Percentiles rank a stretch among this genome's conserved stretches.
Conservation (phyloP, 768 basidiomycete species). For the Hericium erinaceus region DNA sequence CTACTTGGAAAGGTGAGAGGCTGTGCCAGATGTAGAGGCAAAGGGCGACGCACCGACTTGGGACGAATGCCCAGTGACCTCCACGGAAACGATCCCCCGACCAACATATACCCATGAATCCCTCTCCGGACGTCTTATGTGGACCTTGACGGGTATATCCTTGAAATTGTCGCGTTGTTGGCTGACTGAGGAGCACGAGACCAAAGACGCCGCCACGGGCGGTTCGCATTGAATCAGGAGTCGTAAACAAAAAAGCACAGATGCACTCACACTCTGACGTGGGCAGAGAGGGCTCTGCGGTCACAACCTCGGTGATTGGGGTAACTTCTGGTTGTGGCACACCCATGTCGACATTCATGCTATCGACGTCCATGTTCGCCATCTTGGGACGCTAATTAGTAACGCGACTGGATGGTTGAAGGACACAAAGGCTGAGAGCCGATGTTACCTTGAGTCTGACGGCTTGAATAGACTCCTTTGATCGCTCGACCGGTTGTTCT, state of each 20-base stretch:
- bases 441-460: no score
- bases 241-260: neutral
- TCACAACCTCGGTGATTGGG: no score
- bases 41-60: conserved; percentile 55
- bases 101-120: conserved; percentile 81
- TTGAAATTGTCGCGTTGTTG: conserved; percentile 49
- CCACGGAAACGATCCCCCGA: conserved; percentile 67
- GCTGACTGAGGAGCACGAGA: neutral
- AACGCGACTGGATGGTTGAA: no score
- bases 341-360: no score
- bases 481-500: no score
- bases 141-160: conserved; percentile 78
- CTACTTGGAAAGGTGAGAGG: conserved; percentile 27
- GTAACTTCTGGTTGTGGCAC: no score
- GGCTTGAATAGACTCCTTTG: no score
- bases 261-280: conserved; percentile 5
- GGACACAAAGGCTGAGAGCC: no score
- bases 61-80: conserved; percentile 65
- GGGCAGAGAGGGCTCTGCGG: neutral
- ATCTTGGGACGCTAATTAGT: neutral
- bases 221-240: neutral
- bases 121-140: conserved; percentile 68
- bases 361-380: conserved; percentile 13
- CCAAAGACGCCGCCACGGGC: neutral
- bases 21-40: neutral